Evolutionary conservation across 805 yeast species (phyloP).

Genomic region (Ogataea trehalophila): DNA sequence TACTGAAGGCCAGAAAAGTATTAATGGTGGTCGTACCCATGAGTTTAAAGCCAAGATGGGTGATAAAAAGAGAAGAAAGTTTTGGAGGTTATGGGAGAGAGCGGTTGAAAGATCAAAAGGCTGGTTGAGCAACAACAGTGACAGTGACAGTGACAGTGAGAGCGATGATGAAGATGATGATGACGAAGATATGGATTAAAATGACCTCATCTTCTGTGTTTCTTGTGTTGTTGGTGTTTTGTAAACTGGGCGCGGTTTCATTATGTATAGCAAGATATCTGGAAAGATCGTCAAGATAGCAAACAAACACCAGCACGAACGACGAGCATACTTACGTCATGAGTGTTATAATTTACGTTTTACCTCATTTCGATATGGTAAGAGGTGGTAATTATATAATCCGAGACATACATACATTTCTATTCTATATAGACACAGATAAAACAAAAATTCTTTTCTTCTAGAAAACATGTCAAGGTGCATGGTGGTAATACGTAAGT

Average conservation of each 20-base stretch:
- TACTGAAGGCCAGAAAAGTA: conserved; percentile 11
- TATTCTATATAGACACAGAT: too few relatives aligned
- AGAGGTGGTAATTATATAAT: too few relatives aligned
- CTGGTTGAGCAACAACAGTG: conserved; percentile 47
- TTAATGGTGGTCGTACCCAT: conserved; percentile 14
- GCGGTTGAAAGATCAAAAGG: conserved; percentile 79
- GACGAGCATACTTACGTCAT: too few relatives aligned
- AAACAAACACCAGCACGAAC: too few relatives aligned
- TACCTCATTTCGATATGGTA: too few relatives aligned
- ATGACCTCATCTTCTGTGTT: background rate
- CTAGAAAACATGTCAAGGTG: too few relatives aligned
- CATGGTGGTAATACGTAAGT: too few relatives aligned
- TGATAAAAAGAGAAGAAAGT: conserved; percentile 53
- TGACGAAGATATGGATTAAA: background rate
- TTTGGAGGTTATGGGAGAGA: conserved; percentile 76
- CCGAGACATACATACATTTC: too few relatives aligned
- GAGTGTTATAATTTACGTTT: too few relatives aligned
- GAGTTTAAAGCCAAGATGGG: conserved; percentile 31
- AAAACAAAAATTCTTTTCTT: too few relatives aligned
- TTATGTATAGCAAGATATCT: background rate
- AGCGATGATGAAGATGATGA: conserved; percentile 10
- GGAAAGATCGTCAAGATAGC: too few relatives aligned
- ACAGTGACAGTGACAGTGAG: conserved; percentile 8
- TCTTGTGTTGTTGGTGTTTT: background rate
- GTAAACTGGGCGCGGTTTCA: too few relatives aligned